These are phyloP conservation scores for Clitopilus passeckerianus DNA, from an alignment of 768 basidiomycete genomes.

Conservation along the genomic window DNA sequence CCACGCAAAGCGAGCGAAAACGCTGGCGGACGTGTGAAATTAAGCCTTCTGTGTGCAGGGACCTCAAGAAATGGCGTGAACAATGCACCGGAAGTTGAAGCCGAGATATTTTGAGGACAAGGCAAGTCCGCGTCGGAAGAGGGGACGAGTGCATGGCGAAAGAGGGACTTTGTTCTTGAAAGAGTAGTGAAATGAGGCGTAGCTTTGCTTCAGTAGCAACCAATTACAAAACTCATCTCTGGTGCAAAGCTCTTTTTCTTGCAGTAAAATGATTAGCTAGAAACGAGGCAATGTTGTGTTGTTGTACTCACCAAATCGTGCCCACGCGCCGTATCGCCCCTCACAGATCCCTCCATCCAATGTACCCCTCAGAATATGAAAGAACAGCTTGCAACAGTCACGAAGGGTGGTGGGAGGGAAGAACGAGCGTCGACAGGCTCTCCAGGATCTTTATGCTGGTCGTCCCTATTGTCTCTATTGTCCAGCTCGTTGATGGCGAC, in stretches of 20 bases:
- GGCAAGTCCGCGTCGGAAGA: not conserved
- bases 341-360: not conserved
- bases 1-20: not conserved
- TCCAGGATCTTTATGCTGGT: conserved; percentile 16
- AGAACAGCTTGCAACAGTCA: not conserved
- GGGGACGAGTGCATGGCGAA: not conserved
- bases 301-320: not conserved
- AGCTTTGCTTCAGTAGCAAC: not conserved
- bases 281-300: not conserved
- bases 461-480: conserved; percentile 25
- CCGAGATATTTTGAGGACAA: not conserved
- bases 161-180: not conserved
- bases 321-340: not conserved
- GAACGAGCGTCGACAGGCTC: conserved; percentile 3
- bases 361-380: not conserved
- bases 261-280: not conserved
- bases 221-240: not conserved
- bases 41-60: not conserved
- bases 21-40: not conserved
- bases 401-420: conserved; percentile 8
- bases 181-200: not conserved
- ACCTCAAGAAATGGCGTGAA: not conserved
- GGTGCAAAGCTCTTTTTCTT: not conserved
- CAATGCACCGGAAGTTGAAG: not conserved
- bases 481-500: conserved; percentile 12